phyloP scores from a whole-genome alignment of 108 stramenopile species.

The Bacterosira constricta region DNA sequence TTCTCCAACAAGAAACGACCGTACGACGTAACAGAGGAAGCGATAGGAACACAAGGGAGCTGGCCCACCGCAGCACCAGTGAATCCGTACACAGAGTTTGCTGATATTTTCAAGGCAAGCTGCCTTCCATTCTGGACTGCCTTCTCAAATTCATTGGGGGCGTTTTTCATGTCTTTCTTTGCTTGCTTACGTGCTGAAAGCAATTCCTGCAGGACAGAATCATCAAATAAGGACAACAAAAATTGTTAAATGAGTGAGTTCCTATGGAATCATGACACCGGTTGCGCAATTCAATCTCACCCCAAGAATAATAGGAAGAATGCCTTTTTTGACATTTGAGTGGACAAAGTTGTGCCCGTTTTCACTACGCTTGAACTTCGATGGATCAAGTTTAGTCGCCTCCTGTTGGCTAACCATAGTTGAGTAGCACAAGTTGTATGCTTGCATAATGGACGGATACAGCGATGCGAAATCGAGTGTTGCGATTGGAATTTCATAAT shows the following conservation, averaged over 20 bases:
- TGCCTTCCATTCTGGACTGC: conserved; percentile 99
- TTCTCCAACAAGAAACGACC: conserved; percentile 92
- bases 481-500: conserved; percentile 97
- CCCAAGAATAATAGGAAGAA: conserved; percentile 96
- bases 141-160: conserved; percentile 97
- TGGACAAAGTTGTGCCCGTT: conserved; percentile 94
- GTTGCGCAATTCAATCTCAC: conserved; percentile 39
- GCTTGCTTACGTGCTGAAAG: conserved; percentile 95
- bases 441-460: conserved; percentile 99
- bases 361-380: conserved; percentile 87
- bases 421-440: conserved; percentile 99
- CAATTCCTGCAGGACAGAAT: conserved; percentile 41
- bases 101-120: conserved; percentile 97
- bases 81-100: conserved; percentile 99
- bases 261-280: conserved; percentile 15
- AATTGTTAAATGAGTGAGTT: neutral
- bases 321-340: conserved; percentile 91
- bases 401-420: conserved; percentile 88
- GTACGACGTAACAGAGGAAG: conserved; percentile 96
- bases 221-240: neutral
- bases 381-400: conserved; percentile 64
- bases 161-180: conserved; percentile 99
- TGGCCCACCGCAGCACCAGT: conserved; percentile 99
- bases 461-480: conserved; percentile 99
- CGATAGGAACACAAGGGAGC: conserved; percentile 98